Evolutionary conservation across 768 basidiomycete species (phyloP).

Genomic region (Lentinula sp.): DNA sequence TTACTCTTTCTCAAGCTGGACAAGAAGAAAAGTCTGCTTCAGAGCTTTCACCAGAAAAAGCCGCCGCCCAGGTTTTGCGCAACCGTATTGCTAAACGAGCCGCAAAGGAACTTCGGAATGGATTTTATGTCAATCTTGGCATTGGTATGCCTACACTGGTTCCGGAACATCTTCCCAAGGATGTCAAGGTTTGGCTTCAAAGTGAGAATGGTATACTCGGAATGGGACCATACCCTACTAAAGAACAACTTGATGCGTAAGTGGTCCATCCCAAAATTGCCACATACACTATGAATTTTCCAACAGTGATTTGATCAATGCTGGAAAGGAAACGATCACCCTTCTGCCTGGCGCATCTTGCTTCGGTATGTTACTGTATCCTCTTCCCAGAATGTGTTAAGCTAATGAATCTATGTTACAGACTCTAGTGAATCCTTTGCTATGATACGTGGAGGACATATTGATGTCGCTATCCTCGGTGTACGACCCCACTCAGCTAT

Average conservation of each 20-base stretch:
- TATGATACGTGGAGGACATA: slow-evolving; percentile 97
- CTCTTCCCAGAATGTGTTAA: not conserved
- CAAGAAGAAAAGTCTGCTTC: slow-evolving; percentile 5
- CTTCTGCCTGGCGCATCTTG: slow-evolving; percentile 87
- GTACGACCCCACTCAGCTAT: slow-evolving; percentile 34
- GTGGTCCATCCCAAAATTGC: not conserved
- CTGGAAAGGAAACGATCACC: slow-evolving; percentile 92
- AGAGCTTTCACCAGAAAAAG: slow-evolving; percentile 41
- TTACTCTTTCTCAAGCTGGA: slow-evolving; percentile 51
- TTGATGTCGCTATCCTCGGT: slow-evolving; percentile 90
- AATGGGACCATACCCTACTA: slow-evolving; percentile 86
- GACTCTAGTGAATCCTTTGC: slow-evolving; percentile 93
- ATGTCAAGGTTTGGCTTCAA: slow-evolving; percentile 82
- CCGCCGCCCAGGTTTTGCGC: slow-evolving; percentile 45
- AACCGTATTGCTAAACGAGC: slow-evolving; percentile 81
- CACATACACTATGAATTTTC: slow-evolving; percentile 2
- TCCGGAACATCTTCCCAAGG: slow-evolving; percentile 68
- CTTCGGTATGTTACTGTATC: slow-evolving; percentile 56
- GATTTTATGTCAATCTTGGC: slow-evolving; percentile 83
- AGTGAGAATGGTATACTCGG: slow-evolving; percentile 89
- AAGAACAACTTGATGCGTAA: slow-evolving; percentile 74
- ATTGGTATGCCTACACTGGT: slow-evolving; percentile 91
- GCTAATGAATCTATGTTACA: slow-evolving; percentile 15
- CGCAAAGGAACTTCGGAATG: slow-evolving; percentile 84
- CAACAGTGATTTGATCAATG: slow-evolving; percentile 82